Conservation (phyloP, 352 stramenopile genomes). For the Globisporangium spinosum region DNA sequence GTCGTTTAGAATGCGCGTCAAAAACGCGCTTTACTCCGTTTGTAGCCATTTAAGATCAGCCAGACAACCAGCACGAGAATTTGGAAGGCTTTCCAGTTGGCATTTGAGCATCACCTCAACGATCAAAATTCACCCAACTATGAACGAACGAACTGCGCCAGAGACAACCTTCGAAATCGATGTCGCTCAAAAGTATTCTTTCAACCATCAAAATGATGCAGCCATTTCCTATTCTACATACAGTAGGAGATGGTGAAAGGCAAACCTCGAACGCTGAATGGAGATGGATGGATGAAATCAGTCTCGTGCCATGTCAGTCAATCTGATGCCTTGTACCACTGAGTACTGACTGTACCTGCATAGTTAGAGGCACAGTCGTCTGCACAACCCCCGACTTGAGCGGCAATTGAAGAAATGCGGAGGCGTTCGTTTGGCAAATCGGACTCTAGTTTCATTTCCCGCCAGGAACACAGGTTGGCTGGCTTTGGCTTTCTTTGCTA, state of each 20-base stretch:
- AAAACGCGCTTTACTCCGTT: too few species aligned
- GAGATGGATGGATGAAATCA: background rate
- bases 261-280: background rate
- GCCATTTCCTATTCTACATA: background rate
- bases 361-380: background rate
- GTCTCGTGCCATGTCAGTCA: background rate
- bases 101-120: too few species aligned
- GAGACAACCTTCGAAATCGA: background rate
- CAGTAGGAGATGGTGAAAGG: background rate
- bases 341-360: background rate
- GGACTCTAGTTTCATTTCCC: background rate
- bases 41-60: too few species aligned
- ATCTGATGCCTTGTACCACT: background rate
- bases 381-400: background rate
- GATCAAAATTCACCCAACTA: too few species aligned
- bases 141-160: too few species aligned
- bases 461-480: background rate
- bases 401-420: background rate
- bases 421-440: background rate
- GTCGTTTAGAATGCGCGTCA: too few species aligned
- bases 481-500: background rate
- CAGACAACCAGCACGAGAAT: too few species aligned
- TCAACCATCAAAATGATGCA: background rate
- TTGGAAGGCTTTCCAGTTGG: too few species aligned
- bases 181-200: background rate